Evolutionary conservation across 164 flowering plant species (phyloP), one percentile per base, ranked within the genome.

Genomic region (Kalanchoe fedtschenkoi): DNA sequence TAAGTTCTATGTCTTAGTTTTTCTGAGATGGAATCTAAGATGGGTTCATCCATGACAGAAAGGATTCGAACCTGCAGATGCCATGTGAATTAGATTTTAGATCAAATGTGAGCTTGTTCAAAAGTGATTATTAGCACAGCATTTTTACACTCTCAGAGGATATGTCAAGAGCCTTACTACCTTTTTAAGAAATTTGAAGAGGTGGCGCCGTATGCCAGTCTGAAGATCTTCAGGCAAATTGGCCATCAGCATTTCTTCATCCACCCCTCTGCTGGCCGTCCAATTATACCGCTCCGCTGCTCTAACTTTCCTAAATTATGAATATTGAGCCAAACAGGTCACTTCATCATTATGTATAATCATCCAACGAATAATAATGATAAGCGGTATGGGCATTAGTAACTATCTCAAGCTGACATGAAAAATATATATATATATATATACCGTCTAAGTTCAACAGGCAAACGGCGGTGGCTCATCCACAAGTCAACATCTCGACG

Each of bases 1-100:
- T 82, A 89, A 64, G 81, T 78, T 55, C 71, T 91, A 41, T 78
- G 95, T 44, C 79, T 74, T 60, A 91, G 69, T 63, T 79, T 87
- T 70, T 83, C 89, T 70, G 88, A 73, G 42, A 91, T 79, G 39
- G 90, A 79, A 78, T 89, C 97, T 46, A 85, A 67, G 63, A 87
- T 76, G 10, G 83, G 77, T 5, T 81, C 85, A 63, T 85, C 96
- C 88, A 91, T 72, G 60, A 79, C 24, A 26, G 85, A 54, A 66
- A 89, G 84, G 64, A 91, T 85, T 2, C 86, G 82, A 26, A 88
- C 86, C 95, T 89, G 76, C 57, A 72, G 59, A 56, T 15, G 59
- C 9, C 11, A 8, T 3, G 14, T 17, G 35, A 32, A 11, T 22
- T 14, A 58, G 42, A 19, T 17, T 33, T 34, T 30, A 6, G 21